These are phyloP conservation scores for Agrocybe pediades DNA, from an alignment of 768 basidiomycete genomes.

Conservation along the genomic window DNA sequence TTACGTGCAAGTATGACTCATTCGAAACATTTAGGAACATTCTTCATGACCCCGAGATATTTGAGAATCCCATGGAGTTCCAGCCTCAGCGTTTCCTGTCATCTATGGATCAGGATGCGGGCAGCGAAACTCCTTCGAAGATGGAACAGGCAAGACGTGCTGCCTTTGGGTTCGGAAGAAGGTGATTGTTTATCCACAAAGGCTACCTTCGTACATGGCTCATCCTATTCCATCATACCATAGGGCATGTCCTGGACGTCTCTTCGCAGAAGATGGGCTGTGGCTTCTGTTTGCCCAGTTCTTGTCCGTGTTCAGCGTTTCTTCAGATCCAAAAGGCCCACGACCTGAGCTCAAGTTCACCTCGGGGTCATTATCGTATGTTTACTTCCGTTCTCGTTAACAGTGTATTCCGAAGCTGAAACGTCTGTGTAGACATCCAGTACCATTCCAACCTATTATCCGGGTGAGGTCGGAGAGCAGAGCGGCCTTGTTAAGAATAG, in stretches of 20 bases:
- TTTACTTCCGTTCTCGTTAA: neutral
- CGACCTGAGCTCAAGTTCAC: constrained; percentile 3
- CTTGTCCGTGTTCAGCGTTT: neutral
- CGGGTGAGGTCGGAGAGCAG: neutral
- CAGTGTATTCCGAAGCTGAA: neutral
- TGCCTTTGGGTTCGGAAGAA: constrained; percentile 5
- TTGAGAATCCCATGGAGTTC: constrained; percentile 2
- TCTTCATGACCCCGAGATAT: constrained; percentile 3
- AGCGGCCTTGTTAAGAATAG: too few relatives aligned
- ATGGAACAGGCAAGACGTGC: neutral
- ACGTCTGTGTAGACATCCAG: neutral
- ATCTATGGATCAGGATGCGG: neutral
- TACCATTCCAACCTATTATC: neutral
- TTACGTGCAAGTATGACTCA: neutral
- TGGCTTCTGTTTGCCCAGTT: constrained; percentile 6
- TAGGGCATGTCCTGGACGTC: constrained; percentile 3
- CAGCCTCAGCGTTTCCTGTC: constrained; percentile 1
- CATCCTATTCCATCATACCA: neutral
- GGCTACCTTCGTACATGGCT: neutral
- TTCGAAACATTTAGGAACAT: neutral
- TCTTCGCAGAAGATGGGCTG: constrained; percentile 3
- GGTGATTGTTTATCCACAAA: neutral
- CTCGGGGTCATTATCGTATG: constrained; percentile 4
- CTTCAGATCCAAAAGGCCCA: neutral
- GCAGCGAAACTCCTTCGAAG: neutral